Evolutionary conservation across 2,329 filamentous ascomycete species (phyloP).

Genomic region (Colletotrichum horii): DNA sequence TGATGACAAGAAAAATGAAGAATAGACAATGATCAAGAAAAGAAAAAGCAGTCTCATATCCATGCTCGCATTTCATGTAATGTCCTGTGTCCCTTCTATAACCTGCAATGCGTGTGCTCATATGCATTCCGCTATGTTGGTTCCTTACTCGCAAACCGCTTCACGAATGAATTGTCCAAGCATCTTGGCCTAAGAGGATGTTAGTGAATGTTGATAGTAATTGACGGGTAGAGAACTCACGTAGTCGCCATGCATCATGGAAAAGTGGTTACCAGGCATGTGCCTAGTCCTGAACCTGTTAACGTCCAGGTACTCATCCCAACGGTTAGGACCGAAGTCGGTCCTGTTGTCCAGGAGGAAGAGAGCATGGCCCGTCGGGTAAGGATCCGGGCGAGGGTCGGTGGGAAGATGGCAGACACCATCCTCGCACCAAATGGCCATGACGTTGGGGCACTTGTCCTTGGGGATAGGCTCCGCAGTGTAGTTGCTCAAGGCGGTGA

Average conservation of each 20-base stretch:
- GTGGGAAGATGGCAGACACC: conserved; percentile 72
- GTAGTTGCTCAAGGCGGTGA: conserved; percentile 73
- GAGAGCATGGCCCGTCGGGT: conserved; percentile 64
- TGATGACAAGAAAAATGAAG: conserved; percentile 8
- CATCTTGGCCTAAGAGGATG: conserved; percentile 35
- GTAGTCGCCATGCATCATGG: conserved; percentile 71
- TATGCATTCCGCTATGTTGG: conserved; percentile 3
- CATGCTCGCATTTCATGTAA: conserved; percentile 19
- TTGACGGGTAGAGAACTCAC: conserved; percentile 29
- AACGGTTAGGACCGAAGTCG: conserved; percentile 73
- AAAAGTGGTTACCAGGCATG: conserved; percentile 77
- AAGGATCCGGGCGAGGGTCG: conserved; percentile 68
- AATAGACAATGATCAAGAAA: not conserved
- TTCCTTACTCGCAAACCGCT: conserved; percentile 30
- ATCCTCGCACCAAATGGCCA: conserved; percentile 74
- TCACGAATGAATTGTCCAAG: conserved; percentile 39
- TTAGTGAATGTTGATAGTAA: conserved; percentile 17
- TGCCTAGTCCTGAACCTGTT: conserved; percentile 68
- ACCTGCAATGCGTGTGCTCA: conserved; percentile 13
- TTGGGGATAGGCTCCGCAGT: conserved; percentile 67
- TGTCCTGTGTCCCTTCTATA: conserved; percentile 19
- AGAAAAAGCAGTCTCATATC: conserved; percentile 7
- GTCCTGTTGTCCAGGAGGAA: conserved; percentile 77
- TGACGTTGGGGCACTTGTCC: conserved; percentile 64
- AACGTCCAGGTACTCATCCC: conserved; percentile 68